Conservation (phyloP, 2,329 filamentous ascomycete species). For the Diaporthe batatas region DNA sequence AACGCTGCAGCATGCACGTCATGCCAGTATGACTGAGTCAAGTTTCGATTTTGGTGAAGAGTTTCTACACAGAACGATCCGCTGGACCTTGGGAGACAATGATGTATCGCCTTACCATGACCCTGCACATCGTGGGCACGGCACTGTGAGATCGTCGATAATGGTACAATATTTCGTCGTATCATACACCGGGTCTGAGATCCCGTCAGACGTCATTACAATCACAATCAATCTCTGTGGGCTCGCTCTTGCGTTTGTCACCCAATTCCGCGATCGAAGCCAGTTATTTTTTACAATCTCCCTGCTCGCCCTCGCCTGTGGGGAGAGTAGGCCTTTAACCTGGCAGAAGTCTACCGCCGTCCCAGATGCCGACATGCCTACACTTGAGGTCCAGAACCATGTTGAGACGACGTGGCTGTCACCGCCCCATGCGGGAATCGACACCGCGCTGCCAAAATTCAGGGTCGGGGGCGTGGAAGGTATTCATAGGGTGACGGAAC, state of each 20-base stretch:
- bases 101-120: background rate
- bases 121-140: background rate
- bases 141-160: background rate
- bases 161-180: conserved; percentile 6
- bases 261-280: background rate
- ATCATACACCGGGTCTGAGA: conserved; percentile 3
- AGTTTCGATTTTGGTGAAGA: conserved; percentile 6
- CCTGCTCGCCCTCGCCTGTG: background rate
- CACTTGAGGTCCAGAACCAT: background rate
- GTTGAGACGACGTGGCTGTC: background rate
- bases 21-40: background rate
- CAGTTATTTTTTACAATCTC: conserved; percentile 5
- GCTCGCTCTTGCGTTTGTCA: background rate
- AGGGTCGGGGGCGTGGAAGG: background rate
- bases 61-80: background rate
- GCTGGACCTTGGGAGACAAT: conserved; percentile 6
- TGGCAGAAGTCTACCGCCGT: conserved; percentile 1
- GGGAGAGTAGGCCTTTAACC: conserved; percentile 4
- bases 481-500: conserved; percentile 7
- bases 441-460: background rate
- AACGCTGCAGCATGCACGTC: conserved; percentile 1
- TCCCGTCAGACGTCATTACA: background rate
- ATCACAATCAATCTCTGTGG: conserved; percentile 1
- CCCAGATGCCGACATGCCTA: background rate
- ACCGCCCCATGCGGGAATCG: background rate